Percentiles rank a stretch among this genome's conserved stretches.
Conservation (phyloP, 2,329 filamentous ascomycete species). For the Ophiostoma ulmi region DNA sequence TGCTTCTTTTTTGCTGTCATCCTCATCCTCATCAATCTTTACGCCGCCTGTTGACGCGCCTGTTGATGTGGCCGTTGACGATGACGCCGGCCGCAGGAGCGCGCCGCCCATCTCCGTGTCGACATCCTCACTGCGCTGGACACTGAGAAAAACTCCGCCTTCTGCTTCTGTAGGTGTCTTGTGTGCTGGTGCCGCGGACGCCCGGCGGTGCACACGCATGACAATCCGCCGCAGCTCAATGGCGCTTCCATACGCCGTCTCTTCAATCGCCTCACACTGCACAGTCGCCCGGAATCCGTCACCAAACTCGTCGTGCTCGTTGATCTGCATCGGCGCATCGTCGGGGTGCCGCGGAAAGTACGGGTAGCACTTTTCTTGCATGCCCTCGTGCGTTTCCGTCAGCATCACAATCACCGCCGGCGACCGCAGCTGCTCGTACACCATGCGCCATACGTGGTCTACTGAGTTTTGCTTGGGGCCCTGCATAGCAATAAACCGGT, state of each 20-base stretch:
- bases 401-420: conserved; percentile 89
- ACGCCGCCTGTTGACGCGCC: not conserved
- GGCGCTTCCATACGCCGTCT: conserved; percentile 51
- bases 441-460: conserved; percentile 91
- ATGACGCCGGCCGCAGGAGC: not conserved
- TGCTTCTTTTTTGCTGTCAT: not conserved
- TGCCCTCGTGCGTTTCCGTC: conserved; percentile 76
- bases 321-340: conserved; percentile 50
- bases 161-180: too few species aligned
- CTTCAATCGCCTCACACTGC: conserved; percentile 57
- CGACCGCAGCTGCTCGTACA: conserved; percentile 68
- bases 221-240: conserved; percentile 72
- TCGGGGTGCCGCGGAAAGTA: conserved; percentile 69
- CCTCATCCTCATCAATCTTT: not conserved
- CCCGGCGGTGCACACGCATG: conserved; percentile 42
- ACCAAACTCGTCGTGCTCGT: conserved; percentile 59
- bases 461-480: conserved; percentile 74
- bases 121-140: not conserved
- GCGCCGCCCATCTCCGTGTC: conserved; percentile 12
- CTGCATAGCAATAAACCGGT: conserved; percentile 84
- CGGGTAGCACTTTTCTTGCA: conserved; percentile 76
- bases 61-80: not conserved
- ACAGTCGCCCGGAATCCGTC: conserved; percentile 66
- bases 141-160: not conserved
- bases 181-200: not conserved